These are phyloP conservation scores for Citrus australasica DNA, from an alignment of 345 rosid genomes.

Conservation along the genomic window DNA sequence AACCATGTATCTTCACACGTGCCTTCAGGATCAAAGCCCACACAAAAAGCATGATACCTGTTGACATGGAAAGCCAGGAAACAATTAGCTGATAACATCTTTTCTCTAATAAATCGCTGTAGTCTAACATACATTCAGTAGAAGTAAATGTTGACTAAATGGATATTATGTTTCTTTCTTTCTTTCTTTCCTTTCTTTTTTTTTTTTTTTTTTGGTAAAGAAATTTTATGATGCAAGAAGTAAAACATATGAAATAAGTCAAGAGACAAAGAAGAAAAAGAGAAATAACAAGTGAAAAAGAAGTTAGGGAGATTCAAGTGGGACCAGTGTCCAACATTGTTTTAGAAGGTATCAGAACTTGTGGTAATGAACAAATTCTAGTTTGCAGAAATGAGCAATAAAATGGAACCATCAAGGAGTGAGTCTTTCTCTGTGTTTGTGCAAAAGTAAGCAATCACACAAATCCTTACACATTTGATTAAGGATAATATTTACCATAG, in stretches of 20 bases:
- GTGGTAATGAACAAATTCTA: background rate
- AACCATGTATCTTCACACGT: conserved; percentile 87
- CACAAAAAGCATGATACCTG: conserved; percentile 99
- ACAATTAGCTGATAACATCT: conserved; percentile 12
- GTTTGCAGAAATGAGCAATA: background rate
- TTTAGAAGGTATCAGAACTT: background rate
- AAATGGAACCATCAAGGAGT: background rate
- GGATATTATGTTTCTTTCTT: background rate
- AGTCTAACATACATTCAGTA: background rate
- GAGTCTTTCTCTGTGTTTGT: background rate
- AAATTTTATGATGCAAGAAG: background rate
- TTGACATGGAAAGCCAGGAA: conserved; percentile 20
- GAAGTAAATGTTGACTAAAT: background rate
- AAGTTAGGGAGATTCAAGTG: background rate
- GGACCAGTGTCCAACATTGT: background rate
- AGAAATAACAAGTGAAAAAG: background rate
- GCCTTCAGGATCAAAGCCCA: conserved; percentile 85
- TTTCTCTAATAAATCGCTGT: background rate
- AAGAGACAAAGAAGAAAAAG: background rate
- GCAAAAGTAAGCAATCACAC: background rate
- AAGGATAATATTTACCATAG: conserved; percentile 53
- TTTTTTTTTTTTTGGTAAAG: background rate
- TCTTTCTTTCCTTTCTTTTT: too few relatives aligned
- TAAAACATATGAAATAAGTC: background rate
- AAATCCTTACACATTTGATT: background rate